Evolutionary conservation across 1,284 basidiomycete genomes (phyloP), one percentile per base, ranked within the genome.

Genomic region (Rhizopogon hawkerae): DNA sequence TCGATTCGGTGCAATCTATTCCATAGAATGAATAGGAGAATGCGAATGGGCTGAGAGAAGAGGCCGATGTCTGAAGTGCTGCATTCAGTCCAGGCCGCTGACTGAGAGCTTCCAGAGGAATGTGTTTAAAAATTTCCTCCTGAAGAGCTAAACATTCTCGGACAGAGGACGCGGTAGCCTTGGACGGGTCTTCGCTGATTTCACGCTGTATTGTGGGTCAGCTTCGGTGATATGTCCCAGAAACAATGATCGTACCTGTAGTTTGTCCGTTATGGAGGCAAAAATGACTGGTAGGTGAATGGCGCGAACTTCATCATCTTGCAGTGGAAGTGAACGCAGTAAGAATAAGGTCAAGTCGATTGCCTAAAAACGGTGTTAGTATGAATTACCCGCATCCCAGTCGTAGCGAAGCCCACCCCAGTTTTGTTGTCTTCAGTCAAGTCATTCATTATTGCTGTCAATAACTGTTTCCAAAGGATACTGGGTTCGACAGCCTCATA

Each of bases 401-500:
- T 7, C 14, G 9, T 11, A 23, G 52, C 43, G 16, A 38, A 45
- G 50, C 61, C 36, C 60, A 81, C 83, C 69, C 84, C 80, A 34
- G 65, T 64, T 3, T 65, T 56, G 10, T 58, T 58, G 34, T 68
- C 70, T 48, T 73, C 66, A 5, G 71, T 60, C 16, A 89, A 70
- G 54, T 84, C 78, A 1, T 68, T 55, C 54, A 80, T 69, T 35
- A 85, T 67, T 2, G 76, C 69, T 14, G 66, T 61, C 45, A 89
- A 76, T 0, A 98, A 64, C 36, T 83, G 77, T 55, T 82, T 87
- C 91, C 94, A 98, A 1, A 93, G 70, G 31, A 93, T 74, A 50
- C 82, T 80, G 1, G 93, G 93, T 56, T 99, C 96, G 7, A 94
- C 78, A 5, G 91, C 87, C 63, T 98, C 94, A 57, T 96, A 94